Percentiles rank a stretch among this genome's conserved stretches.
Conservation (phyloP, 805 yeast species). For the Maudiozyma serrabonitensis region DNA sequence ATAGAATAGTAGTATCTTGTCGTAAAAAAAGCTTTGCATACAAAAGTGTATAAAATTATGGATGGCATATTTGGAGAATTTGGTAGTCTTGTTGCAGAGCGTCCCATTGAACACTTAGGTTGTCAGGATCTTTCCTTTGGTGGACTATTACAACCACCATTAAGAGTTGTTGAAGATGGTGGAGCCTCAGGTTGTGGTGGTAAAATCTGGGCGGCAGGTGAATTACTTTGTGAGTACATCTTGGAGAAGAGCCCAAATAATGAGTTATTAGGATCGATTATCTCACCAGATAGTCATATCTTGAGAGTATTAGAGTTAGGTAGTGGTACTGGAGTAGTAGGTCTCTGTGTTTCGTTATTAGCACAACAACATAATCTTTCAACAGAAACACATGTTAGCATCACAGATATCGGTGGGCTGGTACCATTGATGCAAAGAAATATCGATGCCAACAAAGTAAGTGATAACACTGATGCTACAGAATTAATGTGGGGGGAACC, state of each 20-base stretch:
- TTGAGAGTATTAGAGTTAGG: conserved; percentile 42
- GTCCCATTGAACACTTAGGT: conserved; percentile 29
- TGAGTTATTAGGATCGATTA: conserved; percentile 4
- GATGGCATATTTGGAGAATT: conserved; percentile 11
- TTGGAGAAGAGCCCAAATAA: conserved; percentile 19
- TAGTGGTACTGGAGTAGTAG: conserved; percentile 51
- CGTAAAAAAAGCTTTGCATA: neutral
- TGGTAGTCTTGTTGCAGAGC: conserved; percentile 8
- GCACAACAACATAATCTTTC: conserved; percentile 6
- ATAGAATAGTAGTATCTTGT: too few relatives aligned
- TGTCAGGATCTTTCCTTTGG: conserved; percentile 32
- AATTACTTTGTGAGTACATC: conserved; percentile 39
- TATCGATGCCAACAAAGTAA: conserved; percentile 33
- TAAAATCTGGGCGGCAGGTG: conserved; percentile 53
- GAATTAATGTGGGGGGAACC: conserved; percentile 37
- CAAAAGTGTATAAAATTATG: conserved; percentile 3
- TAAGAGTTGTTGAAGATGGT: conserved; percentile 43
- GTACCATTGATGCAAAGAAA: conserved; percentile 40
- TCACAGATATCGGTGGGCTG: conserved; percentile 42
- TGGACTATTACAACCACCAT: conserved; percentile 29
- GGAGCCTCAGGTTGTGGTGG: conserved; percentile 59
- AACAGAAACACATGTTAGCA: conserved; percentile 27
- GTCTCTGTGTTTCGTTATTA: conserved; percentile 29
- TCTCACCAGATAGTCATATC: conserved; percentile 4
- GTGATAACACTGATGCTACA: conserved; percentile 31